Conservation (phyloP, 2,329 filamentous ascomycete genomes). For the Penicillium glabrum region DNA sequence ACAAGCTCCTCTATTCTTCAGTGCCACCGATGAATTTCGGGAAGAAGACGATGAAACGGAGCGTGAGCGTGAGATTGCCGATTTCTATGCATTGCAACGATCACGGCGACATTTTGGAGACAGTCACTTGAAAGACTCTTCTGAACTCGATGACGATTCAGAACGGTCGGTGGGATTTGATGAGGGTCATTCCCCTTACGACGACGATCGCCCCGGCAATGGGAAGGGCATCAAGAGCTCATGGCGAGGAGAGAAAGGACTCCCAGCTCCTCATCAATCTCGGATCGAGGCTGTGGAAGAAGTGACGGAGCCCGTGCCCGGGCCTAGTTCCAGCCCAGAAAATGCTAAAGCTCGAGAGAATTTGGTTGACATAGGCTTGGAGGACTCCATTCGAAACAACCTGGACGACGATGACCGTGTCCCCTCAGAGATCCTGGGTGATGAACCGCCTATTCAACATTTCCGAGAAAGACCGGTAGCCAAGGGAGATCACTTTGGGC, state of each 20-base stretch:
- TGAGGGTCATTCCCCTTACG: slow-evolving; percentile 46
- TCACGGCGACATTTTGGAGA: slow-evolving; percentile 86
- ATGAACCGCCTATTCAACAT: slow-evolving; percentile 57
- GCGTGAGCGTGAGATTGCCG: slow-evolving; percentile 86
- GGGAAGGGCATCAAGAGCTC: slow-evolving; percentile 57
- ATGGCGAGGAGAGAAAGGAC: slow-evolving; percentile 53
- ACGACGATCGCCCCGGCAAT: slow-evolving; percentile 40
- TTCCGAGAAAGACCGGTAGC: slow-evolving; percentile 50
- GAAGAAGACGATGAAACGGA: slow-evolving; percentile 94
- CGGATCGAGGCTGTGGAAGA: slow-evolving; percentile 35
- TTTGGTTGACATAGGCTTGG: slow-evolving; percentile 85
- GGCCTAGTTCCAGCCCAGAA: slow-evolving; percentile 29
- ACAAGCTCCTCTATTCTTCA: slow-evolving; percentile 92
- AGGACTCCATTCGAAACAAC: slow-evolving; percentile 57
- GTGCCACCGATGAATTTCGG: slow-evolving; percentile 82
- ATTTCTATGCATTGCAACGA: slow-evolving; percentile 86
- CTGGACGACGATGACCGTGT: slow-evolving; percentile 45
- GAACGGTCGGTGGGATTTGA: slow-evolving; percentile 58
- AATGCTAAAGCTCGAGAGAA: slow-evolving; percentile 60
- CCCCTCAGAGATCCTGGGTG: slow-evolving; percentile 38
- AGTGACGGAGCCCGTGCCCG: slow-evolving; percentile 36
- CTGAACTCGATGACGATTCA: slow-evolving; percentile 74
- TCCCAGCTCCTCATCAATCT: slow-evolving; percentile 39
- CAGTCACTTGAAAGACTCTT: slow-evolving; percentile 79
- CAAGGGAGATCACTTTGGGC: slow-evolving; percentile 36